phyloP scores from a whole-genome alignment of 2,329 filamentous ascomycete genomes.

The Trichoderma cornu-damae region DNA sequence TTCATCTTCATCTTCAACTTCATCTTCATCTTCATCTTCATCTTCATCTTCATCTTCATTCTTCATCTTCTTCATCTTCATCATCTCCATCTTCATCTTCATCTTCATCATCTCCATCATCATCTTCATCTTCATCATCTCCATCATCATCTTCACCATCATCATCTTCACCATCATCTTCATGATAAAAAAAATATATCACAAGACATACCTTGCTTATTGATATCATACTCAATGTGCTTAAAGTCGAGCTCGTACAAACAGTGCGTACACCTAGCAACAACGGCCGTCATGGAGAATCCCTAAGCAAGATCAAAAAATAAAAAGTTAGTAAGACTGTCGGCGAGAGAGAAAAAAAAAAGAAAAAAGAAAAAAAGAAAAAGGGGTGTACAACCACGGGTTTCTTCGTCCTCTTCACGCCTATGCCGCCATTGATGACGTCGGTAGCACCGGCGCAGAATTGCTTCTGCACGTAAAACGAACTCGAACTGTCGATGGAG shows the following conservation, averaged over 20 bases:
- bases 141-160: too few species aligned
- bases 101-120: too few species aligned
- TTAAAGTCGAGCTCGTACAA: slow-evolving; percentile 50
- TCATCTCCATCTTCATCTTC: too few species aligned
- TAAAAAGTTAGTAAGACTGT: not conserved
- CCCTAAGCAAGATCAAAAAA: slow-evolving; percentile 35
- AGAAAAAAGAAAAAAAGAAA: not conserved
- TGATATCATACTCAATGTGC: slow-evolving; percentile 48
- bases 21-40: too few species aligned
- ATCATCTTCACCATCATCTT: too few species aligned
- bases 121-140: too few species aligned
- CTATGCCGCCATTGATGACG: slow-evolving; percentile 43
- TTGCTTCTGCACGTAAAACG: slow-evolving; percentile 49
- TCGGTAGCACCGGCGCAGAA: slow-evolving; percentile 53
- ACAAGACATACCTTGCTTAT: slow-evolving; percentile 46
- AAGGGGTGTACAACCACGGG: slow-evolving; percentile 31
- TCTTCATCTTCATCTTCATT: too few species aligned
- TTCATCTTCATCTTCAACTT: too few species aligned
- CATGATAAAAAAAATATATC: too few species aligned
- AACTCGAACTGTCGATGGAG: slow-evolving; percentile 42
- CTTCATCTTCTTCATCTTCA: too few species aligned
- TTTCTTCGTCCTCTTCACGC: slow-evolving; percentile 48
- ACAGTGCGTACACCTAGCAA: slow-evolving; percentile 50
- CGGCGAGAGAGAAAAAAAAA: not conserved
- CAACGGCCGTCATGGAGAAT: slow-evolving; percentile 37